Percentiles rank a stretch among this genome's conserved stretches.
Conservation (phyloP, 164 flowering plant genomes). For the Malania oleifera region DNA sequence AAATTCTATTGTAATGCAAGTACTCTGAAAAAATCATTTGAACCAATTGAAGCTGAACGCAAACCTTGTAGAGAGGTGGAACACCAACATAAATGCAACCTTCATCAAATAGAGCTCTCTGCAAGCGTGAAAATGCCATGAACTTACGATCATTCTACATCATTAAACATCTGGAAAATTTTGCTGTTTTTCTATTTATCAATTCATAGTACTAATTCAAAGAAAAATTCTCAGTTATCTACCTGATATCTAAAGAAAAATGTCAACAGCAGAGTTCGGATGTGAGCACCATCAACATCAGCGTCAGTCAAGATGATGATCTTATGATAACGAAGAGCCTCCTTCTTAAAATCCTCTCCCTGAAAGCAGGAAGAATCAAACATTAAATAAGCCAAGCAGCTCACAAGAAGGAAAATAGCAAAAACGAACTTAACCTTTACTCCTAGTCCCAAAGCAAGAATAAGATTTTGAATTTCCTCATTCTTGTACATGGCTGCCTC, state of each 20-base stretch:
- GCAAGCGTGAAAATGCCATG: constrained; percentile 21
- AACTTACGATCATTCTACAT: background rate
- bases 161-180: too few relatives aligned
- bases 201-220: background rate
- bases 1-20: background rate
- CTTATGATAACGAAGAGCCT: constrained; percentile 88
- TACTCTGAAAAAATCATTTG: background rate
- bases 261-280: constrained; percentile 85
- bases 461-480: constrained; percentile 89
- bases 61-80: constrained; percentile 92
- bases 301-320: constrained; percentile 97
- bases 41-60: constrained; percentile 1
- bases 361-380: constrained; percentile 19
- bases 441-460: constrained; percentile 90
- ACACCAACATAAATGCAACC: constrained; percentile 97
- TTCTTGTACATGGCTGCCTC: constrained; percentile 97
- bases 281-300: constrained; percentile 99
- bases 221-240: background rate
- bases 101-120: constrained; percentile 92
- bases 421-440: constrained; percentile 59
- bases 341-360: constrained; percentile 96
- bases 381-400: background rate
- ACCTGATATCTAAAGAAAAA: constrained; percentile 99
- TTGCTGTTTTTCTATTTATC: background rate
- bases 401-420: background rate